A percentile compares a stretch with the other conserved stretches of the same genome.
Conservation (phyloP, 495 filamentous ascomycete species). For the Aspergillus cavernicola region DNA sequence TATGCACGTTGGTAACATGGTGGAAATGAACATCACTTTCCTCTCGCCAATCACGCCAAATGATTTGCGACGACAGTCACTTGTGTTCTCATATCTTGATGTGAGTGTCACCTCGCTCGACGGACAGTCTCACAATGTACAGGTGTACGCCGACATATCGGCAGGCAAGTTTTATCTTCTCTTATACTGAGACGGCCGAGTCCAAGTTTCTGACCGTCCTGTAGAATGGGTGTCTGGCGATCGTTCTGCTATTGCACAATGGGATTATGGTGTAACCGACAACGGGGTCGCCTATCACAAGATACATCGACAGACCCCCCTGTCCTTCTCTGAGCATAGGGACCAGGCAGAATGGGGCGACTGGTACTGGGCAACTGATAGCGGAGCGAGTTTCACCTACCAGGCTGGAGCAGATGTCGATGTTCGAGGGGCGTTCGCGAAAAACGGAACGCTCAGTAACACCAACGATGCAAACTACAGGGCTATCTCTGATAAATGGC, state of each 20-base stretch:
- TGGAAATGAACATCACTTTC: constrained; percentile 56
- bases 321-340: constrained; percentile 48
- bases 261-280: constrained; percentile 47
- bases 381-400: constrained; percentile 32
- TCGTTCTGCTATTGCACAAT: constrained; percentile 43
- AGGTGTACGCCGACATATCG: constrained; percentile 59
- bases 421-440: constrained; percentile 47
- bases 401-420: constrained; percentile 47
- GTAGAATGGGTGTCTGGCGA: constrained; percentile 59
- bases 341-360: constrained; percentile 59
- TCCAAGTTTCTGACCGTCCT: constrained; percentile 6
- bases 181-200: not conserved
- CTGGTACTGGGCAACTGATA: constrained; percentile 55
- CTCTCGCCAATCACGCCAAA: constrained; percentile 54
- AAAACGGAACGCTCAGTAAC: constrained; percentile 42
- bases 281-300: constrained; percentile 50
- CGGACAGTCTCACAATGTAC: constrained; percentile 50
- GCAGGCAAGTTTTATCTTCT: constrained; percentile 40
- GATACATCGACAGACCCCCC: constrained; percentile 49
- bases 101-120: constrained; percentile 52
- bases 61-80: constrained; percentile 52
- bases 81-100: constrained; percentile 54
- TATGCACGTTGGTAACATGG: constrained; percentile 42
- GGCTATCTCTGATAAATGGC: constrained; percentile 49
- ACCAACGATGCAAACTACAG: constrained; percentile 48